Evolutionary conservation across 2,329 filamentous ascomycete genomes (phyloP).

Genomic region (Dothideomycetes sp.): DNA sequence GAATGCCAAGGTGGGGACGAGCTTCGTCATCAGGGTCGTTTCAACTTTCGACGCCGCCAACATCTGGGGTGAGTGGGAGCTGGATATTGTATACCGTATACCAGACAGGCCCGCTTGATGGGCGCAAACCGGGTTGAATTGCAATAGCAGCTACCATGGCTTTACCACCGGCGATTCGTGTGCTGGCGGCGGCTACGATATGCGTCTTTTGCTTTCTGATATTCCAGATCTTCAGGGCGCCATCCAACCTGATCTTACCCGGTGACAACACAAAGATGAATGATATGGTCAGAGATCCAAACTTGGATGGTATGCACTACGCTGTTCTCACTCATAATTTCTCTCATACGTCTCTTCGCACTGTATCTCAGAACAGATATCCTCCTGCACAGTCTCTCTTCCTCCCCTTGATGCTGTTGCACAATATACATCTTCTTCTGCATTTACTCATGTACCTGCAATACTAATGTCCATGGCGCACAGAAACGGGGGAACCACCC

Average conservation of each 20-base stretch:
- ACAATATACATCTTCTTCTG: neutral
- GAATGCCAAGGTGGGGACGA: neutral
- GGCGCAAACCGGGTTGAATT: neutral
- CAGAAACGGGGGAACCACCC: conserved; percentile 74
- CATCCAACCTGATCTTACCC: conserved; percentile 28
- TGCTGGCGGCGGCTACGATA: conserved; percentile 60
- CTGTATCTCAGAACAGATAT: too few relatives aligned
- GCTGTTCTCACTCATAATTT: neutral
- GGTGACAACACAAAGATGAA: conserved; percentile 30
- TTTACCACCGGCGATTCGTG: conserved; percentile 73
- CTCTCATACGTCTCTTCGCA: too few relatives aligned
- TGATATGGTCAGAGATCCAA: conserved; percentile 68
- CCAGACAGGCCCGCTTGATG: neutral
- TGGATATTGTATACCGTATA: conserved; percentile 3
- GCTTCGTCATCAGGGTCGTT: neutral
- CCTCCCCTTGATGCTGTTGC: too few relatives aligned
- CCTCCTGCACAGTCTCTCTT: too few relatives aligned
- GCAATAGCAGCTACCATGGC: conserved; percentile 50
- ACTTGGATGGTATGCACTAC: conserved; percentile 62
- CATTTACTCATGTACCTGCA: conserved; percentile 9
- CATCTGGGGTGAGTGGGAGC: neutral
- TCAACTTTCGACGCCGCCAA: neutral
- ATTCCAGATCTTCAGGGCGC: conserved; percentile 58
- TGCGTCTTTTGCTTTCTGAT: conserved; percentile 69
- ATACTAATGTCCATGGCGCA: neutral